Percentiles rank a stretch among this genome's conserved stretches.
phyloP scores from a whole-genome alignment of 352 stramenopile species.

The Globisporangium middletonii region DNA sequence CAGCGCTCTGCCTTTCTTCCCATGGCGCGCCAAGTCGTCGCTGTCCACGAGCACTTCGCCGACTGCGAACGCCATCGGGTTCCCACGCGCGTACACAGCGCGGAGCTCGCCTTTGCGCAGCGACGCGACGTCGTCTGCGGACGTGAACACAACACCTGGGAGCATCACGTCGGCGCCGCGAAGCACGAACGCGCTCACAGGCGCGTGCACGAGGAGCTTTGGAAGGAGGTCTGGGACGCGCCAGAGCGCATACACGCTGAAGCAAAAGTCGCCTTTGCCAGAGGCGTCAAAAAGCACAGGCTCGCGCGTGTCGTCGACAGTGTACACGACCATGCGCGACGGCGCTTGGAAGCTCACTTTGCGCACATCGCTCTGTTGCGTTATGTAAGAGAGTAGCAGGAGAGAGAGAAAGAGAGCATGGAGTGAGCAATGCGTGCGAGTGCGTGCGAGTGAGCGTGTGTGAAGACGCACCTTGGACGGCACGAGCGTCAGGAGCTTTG shows the following conservation, averaged over 20 bases:
- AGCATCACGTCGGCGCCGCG: slow-evolving; percentile 82
- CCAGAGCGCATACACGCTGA: slow-evolving; percentile 68
- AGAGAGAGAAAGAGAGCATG: slow-evolving; percentile 2
- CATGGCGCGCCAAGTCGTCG: slow-evolving; percentile 39
- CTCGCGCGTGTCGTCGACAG: slow-evolving; percentile 45
- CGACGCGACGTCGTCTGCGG: slow-evolving; percentile 35
- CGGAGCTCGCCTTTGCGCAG: slow-evolving; percentile 65
- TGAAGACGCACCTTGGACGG: slow-evolving; percentile 40
- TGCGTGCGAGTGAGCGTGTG: too few relatives aligned
- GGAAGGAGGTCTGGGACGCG: slow-evolving; percentile 38
- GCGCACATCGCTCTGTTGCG: slow-evolving; percentile 35
- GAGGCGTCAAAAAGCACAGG: slow-evolving; percentile 68
- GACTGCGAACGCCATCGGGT: slow-evolving; percentile 70
- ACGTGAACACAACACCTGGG: slow-evolving; percentile 67
- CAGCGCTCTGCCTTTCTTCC: slow-evolving; percentile 64
- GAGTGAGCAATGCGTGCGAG: too few relatives aligned
- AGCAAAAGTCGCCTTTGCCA: slow-evolving; percentile 53
- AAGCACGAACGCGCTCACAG: slow-evolving; percentile 77
- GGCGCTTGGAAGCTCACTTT: slow-evolving; percentile 77
- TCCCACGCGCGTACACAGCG: slow-evolving; percentile 64
- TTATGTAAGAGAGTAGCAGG: not conserved
- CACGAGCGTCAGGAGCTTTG: slow-evolving; percentile 31
- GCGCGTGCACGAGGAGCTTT: slow-evolving; percentile 57
- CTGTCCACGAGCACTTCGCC: slow-evolving; percentile 71
- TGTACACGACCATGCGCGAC: slow-evolving; percentile 68